phyloP scores from a whole-genome alignment of 192 early-diverging fungal genomes.

The Coemansia umbellata region DNA sequence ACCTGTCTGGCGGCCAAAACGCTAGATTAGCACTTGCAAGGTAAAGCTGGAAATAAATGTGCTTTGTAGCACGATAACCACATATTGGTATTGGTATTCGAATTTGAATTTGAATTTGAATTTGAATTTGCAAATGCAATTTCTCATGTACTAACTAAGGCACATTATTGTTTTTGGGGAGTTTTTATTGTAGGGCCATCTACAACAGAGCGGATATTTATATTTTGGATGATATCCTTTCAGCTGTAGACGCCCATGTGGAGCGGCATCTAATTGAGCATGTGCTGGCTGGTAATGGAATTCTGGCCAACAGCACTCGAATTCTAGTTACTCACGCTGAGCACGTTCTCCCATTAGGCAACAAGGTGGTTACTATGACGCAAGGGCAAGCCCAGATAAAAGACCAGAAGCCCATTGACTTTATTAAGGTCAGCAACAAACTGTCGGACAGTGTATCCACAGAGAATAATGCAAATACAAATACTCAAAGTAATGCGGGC shows the following conservation, averaged over 20 bases:
- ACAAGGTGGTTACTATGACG: constrained; percentile 12
- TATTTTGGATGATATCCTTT: constrained; percentile 66
- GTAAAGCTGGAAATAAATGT: no score
- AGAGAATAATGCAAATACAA: not conserved
- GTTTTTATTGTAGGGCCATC: constrained; percentile 54
- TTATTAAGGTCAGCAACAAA: not conserved
- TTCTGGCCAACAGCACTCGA: constrained; percentile 22
- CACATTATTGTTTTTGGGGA: no score
- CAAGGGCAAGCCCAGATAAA: constrained; percentile 1
- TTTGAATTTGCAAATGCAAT: no score
- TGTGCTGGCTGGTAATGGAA: constrained; percentile 20
- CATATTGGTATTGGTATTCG: no score
- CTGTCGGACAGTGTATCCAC: not conserved
- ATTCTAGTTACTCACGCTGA: constrained; percentile 40
- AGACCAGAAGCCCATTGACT: not conserved
- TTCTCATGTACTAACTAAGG: no score
- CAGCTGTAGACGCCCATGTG: constrained; percentile 63
- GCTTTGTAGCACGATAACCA: no score
- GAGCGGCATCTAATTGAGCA: constrained; percentile 55
- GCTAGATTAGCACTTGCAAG: constrained; percentile 64
- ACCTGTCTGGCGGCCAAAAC: constrained; percentile 68
- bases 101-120: no score
- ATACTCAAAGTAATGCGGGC: not conserved
- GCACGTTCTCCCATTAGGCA: constrained; percentile 27
- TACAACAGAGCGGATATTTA: constrained; percentile 60